Evolutionary conservation across 1,139 yeast species (phyloP).

Genomic region (Kluyveromyces sp.): DNA sequence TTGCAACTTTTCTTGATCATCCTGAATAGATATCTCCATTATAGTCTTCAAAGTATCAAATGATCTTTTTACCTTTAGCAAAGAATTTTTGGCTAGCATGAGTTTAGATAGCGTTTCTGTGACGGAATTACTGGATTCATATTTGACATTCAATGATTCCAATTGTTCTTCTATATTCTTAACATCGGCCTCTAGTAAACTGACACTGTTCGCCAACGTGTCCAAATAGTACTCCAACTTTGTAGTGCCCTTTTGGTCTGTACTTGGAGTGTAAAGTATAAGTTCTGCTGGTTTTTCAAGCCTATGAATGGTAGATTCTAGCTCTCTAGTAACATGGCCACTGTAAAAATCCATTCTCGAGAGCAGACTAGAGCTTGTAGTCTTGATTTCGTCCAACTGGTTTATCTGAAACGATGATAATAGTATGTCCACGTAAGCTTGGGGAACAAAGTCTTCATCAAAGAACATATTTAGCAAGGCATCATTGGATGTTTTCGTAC

Average conservation of each 20-base stretch:
- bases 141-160: constrained; percentile 13
- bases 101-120: constrained; percentile 39
- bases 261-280: constrained; percentile 21
- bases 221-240: constrained; percentile 59
- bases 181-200: constrained; percentile 46
- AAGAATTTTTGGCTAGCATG: constrained; percentile 38
- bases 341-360: constrained; percentile 58
- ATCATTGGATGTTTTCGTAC: constrained; percentile 10
- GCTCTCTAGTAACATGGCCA: constrained; percentile 44
- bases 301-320: constrained; percentile 40
- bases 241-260: constrained; percentile 31
- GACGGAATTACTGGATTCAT: constrained; percentile 22
- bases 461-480: constrained; percentile 40
- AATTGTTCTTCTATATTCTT: constrained; percentile 29
- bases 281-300: constrained; percentile 33
- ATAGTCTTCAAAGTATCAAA: constrained; percentile 39
- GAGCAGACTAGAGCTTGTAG: constrained; percentile 37
- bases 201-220: constrained; percentile 49
- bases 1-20: constrained; percentile 6
- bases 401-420: constrained; percentile 26
- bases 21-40: constrained; percentile 22
- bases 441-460: constrained; percentile 42
- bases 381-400: constrained; percentile 31
- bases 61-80: constrained; percentile 38
- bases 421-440: constrained; percentile 41